Evolutionary conservation across 106 monocot genomes (phyloP).

Genomic region (Dactylorhiza incarnata): DNA sequence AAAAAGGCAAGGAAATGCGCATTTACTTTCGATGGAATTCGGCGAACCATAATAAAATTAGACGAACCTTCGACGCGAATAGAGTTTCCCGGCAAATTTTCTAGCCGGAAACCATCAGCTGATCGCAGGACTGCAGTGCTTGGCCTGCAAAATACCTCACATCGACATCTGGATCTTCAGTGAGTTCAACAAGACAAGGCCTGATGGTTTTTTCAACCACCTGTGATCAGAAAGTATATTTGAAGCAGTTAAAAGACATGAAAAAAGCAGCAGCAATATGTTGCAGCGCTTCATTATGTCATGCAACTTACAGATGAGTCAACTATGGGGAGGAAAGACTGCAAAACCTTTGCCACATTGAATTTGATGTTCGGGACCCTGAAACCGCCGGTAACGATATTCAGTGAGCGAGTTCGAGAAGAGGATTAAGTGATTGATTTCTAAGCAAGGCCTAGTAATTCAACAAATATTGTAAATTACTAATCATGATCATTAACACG

Average conservation of each 20-base stretch:
- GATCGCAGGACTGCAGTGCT: slow-evolving; percentile 66
- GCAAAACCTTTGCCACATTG: slow-evolving; percentile 86
- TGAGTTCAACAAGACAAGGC: slow-evolving; percentile 72
- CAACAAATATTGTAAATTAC: no score
- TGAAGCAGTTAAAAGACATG: not conserved
- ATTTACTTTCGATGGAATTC: no score
- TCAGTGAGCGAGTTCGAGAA: no score
- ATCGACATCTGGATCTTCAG: slow-evolving; percentile 87
- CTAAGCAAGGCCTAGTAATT: no score
- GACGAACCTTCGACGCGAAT: no score
- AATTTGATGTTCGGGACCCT: slow-evolving; percentile 96
- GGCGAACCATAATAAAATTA: no score
- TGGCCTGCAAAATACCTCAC: slow-evolving; percentile 73
- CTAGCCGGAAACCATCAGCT: slow-evolving; percentile 48
- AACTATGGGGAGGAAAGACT: slow-evolving; percentile 63
- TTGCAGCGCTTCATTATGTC: not conserved
- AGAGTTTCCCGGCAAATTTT: not conserved
- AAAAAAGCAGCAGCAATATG: not conserved
- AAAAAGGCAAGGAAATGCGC: no score
- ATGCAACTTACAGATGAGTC: slow-evolving; percentile 56
- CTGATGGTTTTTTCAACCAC: slow-evolving; percentile 61
- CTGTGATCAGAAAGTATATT: slow-evolving; percentile 15
- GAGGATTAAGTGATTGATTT: no score
- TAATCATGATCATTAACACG: no score
- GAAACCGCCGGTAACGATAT: not conserved